Conservation (phyloP, 805 yeast species). For the Priceomyces melissophilus region DNA sequence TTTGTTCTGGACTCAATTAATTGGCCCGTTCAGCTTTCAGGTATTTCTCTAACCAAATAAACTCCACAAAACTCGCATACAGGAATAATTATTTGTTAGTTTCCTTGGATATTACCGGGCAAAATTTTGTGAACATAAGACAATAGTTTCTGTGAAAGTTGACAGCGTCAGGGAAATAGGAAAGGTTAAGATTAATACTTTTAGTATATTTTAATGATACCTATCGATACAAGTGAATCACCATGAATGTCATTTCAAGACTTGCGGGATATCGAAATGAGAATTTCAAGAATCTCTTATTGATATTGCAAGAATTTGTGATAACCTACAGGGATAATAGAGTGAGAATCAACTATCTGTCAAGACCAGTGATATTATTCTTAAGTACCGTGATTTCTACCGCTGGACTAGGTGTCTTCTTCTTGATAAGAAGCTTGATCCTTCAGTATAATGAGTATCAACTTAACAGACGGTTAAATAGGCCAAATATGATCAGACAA, state of each 20-base stretch:
- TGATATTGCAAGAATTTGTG: constrained; percentile 34
- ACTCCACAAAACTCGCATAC: too few relatives aligned
- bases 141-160: too few relatives aligned
- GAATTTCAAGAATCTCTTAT: constrained; percentile 31
- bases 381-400: constrained; percentile 38
- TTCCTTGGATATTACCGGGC: too few relatives aligned
- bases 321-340: constrained; percentile 32
- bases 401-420: constrained; percentile 36
- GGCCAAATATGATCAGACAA: constrained; percentile 39
- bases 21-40: too few relatives aligned
- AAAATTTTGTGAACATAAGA: too few relatives aligned
- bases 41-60: too few relatives aligned
- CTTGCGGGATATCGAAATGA: constrained; percentile 29
- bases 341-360: constrained; percentile 37
- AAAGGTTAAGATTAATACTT: neutral
- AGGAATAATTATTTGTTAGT: too few relatives aligned
- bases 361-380: constrained; percentile 41
- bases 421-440: constrained; percentile 27
- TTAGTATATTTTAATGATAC: neutral
- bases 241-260: constrained; percentile 34
- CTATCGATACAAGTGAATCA: neutral
- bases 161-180: neutral
- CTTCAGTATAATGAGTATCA: constrained; percentile 28
- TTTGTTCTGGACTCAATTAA: neutral
- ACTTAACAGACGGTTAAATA: constrained; percentile 18